Evolutionary conservation across 164 flowering plant species (phyloP), one percentile per base, ranked within the genome.

Genomic region (Dillenia turbinata): DNA sequence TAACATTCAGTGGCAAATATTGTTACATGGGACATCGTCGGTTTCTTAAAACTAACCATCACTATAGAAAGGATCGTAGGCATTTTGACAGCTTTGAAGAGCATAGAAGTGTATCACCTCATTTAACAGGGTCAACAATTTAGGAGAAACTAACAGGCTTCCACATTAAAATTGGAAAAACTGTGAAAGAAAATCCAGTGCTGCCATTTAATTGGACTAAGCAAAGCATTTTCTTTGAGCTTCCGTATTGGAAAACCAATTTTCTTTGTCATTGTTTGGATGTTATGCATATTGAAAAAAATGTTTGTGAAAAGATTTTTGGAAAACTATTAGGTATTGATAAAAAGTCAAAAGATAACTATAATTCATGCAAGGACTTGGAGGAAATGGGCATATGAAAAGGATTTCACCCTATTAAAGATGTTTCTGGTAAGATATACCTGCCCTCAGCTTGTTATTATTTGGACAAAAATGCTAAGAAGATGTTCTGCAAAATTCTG

Each of bases 281-380:
- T 65, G 67, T 73, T 0, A 73, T 69, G 71, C 71, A 67, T 17
- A 60, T 61, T 7, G 70, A 66, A 24, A 66, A 71, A 16, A 62
- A 71, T 57, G 54, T 71, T 8, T 66, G 49, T 49, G 70, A 72
- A 8, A 67, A 26, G 54, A 4, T 72, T 3, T 0, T 72, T 5
- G 52, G 46, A 0, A 72, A 61, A 1, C n/a, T 72, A 3, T 52
- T 72, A 61, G 16, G 51, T 52, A 13, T 72, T n/a, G 24, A 67
- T 6, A 68, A 65, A 10, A 69, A 64, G 49, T 11, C 61, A 8
- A 70, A 61, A 12, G 69, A 70, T 33, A 47, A 10, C 10, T 2
- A 57, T 5, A 57, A 57, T 0, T 14, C 74, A 40, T 57, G 65
- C 2, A 2, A 2, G 14, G 74, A 66, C 53, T 43, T 73, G 40